phyloP scores from a whole-genome alignment of 148 eudicot genomes.

The Rhododendron griersonianum region DNA sequence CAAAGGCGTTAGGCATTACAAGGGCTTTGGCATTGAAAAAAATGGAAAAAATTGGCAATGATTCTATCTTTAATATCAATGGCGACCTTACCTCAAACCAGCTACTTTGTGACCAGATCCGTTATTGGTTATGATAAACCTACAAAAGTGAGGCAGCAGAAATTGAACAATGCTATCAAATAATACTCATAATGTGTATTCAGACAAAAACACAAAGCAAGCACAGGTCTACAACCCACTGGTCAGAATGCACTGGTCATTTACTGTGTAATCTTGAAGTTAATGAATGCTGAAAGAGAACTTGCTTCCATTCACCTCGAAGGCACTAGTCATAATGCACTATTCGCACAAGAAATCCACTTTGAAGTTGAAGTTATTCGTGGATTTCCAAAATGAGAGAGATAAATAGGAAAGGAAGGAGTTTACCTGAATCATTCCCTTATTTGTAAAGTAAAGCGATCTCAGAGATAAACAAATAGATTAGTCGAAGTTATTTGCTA shows the following conservation, averaged over 20 bases:
- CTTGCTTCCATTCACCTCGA: neutral
- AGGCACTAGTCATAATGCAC: neutral
- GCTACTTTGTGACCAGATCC: conserved; percentile 78
- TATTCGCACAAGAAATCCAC: neutral
- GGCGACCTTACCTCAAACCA: conserved; percentile 40
- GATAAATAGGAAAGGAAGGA: neutral
- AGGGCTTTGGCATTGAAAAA: neutral
- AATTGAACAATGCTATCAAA: neutral
- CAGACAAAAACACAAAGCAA: neutral
- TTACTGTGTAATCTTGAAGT: neutral
- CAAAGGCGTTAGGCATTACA: neutral
- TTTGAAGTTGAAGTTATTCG: neutral
- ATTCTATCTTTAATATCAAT: neutral
- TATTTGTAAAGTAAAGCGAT: neutral
- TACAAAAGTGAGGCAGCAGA: neutral
- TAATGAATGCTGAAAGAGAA: neutral
- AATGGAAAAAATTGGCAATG: neutral
- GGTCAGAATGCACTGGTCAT: too few species aligned
- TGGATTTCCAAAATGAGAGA: neutral
- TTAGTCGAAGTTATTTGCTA: neutral
- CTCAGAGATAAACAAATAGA: neutral
- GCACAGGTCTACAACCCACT: neutral
- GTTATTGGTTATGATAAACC: conserved; percentile 80
- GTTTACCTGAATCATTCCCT: neutral
- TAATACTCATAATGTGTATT: neutral